Evolutionary conservation across 1,139 yeast genomes (phyloP).

Genomic region (Waltiozyma sp.): DNA sequence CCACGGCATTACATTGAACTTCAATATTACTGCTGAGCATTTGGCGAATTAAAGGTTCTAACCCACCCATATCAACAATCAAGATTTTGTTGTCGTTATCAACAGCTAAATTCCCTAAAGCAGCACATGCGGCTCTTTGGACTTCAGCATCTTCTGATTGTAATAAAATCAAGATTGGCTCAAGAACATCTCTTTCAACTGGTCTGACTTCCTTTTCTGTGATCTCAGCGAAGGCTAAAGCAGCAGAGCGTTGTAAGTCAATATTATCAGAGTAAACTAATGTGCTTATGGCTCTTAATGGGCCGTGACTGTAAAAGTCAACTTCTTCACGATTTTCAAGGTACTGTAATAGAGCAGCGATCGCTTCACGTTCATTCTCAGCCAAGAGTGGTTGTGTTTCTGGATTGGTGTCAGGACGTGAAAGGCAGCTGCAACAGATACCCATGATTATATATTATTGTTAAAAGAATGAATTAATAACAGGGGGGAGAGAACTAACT

Average conservation of each 20-base stretch:
- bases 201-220: conserved; percentile 93
- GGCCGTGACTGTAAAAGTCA: conserved; percentile 88
- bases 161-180: conserved; percentile 79
- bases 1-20: conserved; percentile 98
- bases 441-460: conserved; percentile 12
- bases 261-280: conserved; percentile 90
- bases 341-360: conserved; percentile 77
- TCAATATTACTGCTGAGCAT: conserved; percentile 97
- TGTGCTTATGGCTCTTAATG: conserved; percentile 80
- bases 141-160: conserved; percentile 89
- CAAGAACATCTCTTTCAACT: conserved; percentile 82
- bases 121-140: conserved; percentile 98
- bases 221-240: conserved; percentile 95
- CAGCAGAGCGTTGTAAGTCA: conserved; percentile 94
- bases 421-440: conserved; percentile 18
- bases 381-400: conserved; percentile 78
- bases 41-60: conserved; percentile 90
- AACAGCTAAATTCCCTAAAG: conserved; percentile 92
- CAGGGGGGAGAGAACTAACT: background rate
- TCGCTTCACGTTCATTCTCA: conserved; percentile 96
- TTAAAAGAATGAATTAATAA: background rate
- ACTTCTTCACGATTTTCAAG: conserved; percentile 78
- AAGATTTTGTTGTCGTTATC: conserved; percentile 87
- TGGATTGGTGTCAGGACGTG: conserved; percentile 29
- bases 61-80: conserved; percentile 96